Percentiles rank a stretch among this genome's conserved stretches.
These are phyloP conservation scores for Tripterygium wilfordii DNA, from an alignment of 177 flowering plant species.

Conservation along the genomic window DNA sequence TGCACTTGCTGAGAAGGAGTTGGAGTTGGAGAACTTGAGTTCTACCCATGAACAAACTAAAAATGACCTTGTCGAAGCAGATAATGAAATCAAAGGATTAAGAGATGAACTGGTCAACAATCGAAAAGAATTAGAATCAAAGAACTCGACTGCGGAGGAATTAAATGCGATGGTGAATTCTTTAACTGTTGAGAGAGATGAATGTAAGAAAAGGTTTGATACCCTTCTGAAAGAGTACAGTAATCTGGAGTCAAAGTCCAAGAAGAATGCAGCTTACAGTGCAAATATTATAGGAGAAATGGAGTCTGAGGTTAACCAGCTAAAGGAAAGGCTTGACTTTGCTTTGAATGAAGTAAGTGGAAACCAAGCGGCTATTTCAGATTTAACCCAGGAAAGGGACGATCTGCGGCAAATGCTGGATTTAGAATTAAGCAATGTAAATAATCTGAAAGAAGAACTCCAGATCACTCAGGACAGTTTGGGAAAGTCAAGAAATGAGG, in stretches of 20 bases:
- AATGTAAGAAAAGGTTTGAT: slow-evolving; percentile 23
- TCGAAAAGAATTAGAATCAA: slow-evolving; percentile 43
- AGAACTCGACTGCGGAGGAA: slow-evolving; percentile 34
- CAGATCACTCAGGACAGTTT: slow-evolving; percentile 36
- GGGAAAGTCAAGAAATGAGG: slow-evolving; percentile 42
- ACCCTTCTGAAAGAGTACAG: slow-evolving; percentile 33
- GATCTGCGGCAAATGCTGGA: slow-evolving; percentile 36
- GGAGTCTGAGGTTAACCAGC: slow-evolving; percentile 35
- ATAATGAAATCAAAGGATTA: slow-evolving; percentile 33
- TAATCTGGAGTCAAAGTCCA: slow-evolving; percentile 47
- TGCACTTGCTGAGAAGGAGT: slow-evolving; percentile 51
- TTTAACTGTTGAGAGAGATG: slow-evolving; percentile 49
- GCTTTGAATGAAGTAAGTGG: slow-evolving; percentile 31
- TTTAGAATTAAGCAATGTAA: slow-evolving; percentile 29
- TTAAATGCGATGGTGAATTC: slow-evolving; percentile 35
- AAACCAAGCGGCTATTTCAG: slow-evolving; percentile 26
- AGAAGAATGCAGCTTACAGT: slow-evolving; percentile 43
- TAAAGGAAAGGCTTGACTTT: slow-evolving; percentile 46
- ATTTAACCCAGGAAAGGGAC: slow-evolving; percentile 55
- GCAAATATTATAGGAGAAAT: slow-evolving; percentile 44
- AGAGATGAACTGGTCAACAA: slow-evolving; percentile 32
- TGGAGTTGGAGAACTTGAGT: slow-evolving; percentile 35
- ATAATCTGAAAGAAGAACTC: slow-evolving; percentile 49
- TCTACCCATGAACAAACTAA: slow-evolving; percentile 30
- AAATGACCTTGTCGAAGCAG: slow-evolving; percentile 41